These are phyloP conservation scores for Rubus idaeus DNA, from an alignment of 306 rosid genomes.

Conservation along the genomic window DNA sequence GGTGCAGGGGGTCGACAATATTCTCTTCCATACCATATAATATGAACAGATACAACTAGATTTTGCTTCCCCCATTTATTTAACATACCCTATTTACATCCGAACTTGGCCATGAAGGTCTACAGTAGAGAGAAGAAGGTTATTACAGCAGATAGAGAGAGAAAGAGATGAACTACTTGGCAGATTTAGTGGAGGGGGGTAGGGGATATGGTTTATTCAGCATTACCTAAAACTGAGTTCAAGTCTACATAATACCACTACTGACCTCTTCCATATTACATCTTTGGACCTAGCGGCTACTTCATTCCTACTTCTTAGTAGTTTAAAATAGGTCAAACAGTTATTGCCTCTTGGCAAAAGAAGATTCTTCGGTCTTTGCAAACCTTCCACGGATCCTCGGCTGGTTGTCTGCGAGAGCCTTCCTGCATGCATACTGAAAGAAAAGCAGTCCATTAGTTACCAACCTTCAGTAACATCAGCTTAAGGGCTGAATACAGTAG, in stretches of 20 bases:
- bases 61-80: constrained; percentile 46
- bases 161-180: constrained; percentile 17
- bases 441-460: constrained; percentile 13
- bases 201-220: constrained; percentile 35
- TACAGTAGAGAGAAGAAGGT: constrained; percentile 22
- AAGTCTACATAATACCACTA: constrained; percentile 17
- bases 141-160: constrained; percentile 41
- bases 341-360: constrained; percentile 55
- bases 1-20: background rate
- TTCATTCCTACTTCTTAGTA: constrained; percentile 33
- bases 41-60: constrained; percentile 31
- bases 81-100: constrained; percentile 69
- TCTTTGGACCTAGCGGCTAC: constrained; percentile 43
- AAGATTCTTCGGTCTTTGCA: constrained; percentile 78
- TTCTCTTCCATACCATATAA: constrained; percentile 30
- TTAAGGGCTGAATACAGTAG: background rate
- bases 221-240: constrained; percentile 26
- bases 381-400: constrained; percentile 99
- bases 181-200: constrained; percentile 13
- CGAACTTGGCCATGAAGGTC: constrained; percentile 29
- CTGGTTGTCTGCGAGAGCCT: constrained; percentile 98
- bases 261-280: constrained; percentile 30
- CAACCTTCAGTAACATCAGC: background rate
- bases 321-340: constrained; percentile 20
- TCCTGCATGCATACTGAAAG: constrained; percentile 93